Conservation (phyloP, 1,284 basidiomycete genomes). For the Takashimella koratensis region DNA sequence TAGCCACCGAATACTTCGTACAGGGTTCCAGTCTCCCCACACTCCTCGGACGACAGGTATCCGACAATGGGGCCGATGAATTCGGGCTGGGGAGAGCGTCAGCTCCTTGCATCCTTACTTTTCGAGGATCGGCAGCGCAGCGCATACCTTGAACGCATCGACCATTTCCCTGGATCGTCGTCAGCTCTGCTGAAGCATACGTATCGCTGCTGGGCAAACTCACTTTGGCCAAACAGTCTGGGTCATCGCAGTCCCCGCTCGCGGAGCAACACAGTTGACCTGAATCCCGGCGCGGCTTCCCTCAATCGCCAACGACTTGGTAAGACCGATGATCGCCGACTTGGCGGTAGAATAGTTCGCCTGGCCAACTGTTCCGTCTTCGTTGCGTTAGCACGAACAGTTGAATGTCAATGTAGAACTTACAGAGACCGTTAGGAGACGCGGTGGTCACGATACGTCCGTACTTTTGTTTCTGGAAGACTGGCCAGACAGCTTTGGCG, state of each 20-base stretch:
- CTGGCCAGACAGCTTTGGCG: conserved; percentile 92
- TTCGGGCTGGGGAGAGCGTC: conserved; percentile 67
- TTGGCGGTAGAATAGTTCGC: conserved; percentile 85
- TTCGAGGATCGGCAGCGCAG: not conserved
- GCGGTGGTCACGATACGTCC: conserved; percentile 93
- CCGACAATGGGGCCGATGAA: conserved; percentile 88
- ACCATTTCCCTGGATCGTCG: conserved; percentile 92
- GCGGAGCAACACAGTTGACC: conserved; percentile 83
- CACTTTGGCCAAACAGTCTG: conserved; percentile 78
- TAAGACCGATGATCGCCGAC: conserved; percentile 86
- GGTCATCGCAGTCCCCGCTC: conserved; percentile 89
- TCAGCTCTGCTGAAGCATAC: no score
- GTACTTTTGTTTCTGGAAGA: conserved; percentile 95
- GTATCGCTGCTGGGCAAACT: conserved; percentile 2
- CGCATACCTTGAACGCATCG: conserved; percentile 61
- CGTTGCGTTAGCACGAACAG: no score
- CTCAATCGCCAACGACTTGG: conserved; percentile 85
- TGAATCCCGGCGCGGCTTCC: conserved; percentile 87
- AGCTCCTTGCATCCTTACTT: not conserved
- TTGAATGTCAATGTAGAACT: no score
- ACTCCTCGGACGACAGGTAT: conserved; percentile 79
- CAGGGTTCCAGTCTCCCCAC: conserved; percentile 67
- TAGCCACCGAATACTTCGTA: conserved; percentile 93
- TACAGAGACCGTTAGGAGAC: conserved; percentile 89
- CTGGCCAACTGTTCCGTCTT: conserved; percentile 94